Percentiles rank a stretch among this genome's conserved stretches.
phyloP scores from a whole-genome alignment of 2,329 filamentous ascomycete genomes.

The Cordyceps javanica region DNA sequence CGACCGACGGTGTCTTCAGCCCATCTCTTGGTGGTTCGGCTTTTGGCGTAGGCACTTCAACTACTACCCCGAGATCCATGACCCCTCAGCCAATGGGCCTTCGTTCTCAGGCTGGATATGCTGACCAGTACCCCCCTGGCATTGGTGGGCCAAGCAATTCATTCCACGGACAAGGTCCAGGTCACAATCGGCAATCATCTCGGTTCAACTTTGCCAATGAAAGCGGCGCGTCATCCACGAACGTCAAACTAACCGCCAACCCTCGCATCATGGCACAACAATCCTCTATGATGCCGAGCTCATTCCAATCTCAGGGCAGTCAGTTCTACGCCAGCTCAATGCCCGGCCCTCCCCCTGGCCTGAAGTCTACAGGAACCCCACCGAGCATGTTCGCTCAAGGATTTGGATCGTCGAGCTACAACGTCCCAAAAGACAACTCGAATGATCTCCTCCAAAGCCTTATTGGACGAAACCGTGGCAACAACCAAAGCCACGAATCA shows the following conservation, averaged over 20 bases:
- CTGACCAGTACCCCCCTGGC: slow-evolving; percentile 54
- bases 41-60: slow-evolving; percentile 44
- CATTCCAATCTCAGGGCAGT: slow-evolving; percentile 53
- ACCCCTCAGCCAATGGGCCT: slow-evolving; percentile 74
- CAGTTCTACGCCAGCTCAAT: slow-evolving; percentile 81
- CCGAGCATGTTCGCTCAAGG: slow-evolving; percentile 92
- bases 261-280: slow-evolving; percentile 78
- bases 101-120: slow-evolving; percentile 54
- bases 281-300: slow-evolving; percentile 74
- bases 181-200: slow-evolving; percentile 77
- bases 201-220: slow-evolving; percentile 86
- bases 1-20: slow-evolving; percentile 48
- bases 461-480: slow-evolving; percentile 63
- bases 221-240: slow-evolving; percentile 39
- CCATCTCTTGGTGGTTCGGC: slow-evolving; percentile 40
- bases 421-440: slow-evolving; percentile 64
- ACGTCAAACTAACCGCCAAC: slow-evolving; percentile 72
- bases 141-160: slow-evolving; percentile 41
- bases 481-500: slow-evolving; percentile 70
- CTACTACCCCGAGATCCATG: slow-evolving; percentile 59
- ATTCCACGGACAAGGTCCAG: slow-evolving; percentile 48
- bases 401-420: slow-evolving; percentile 70
- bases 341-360: slow-evolving; percentile 85
- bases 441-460: slow-evolving; percentile 68
- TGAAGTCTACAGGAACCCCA: slow-evolving; percentile 92